Percentiles rank a stretch among this genome's conserved stretches.
phyloP scores from a whole-genome alignment of 2,329 filamentous ascomycete species.

The Penicillium sp. region DNA sequence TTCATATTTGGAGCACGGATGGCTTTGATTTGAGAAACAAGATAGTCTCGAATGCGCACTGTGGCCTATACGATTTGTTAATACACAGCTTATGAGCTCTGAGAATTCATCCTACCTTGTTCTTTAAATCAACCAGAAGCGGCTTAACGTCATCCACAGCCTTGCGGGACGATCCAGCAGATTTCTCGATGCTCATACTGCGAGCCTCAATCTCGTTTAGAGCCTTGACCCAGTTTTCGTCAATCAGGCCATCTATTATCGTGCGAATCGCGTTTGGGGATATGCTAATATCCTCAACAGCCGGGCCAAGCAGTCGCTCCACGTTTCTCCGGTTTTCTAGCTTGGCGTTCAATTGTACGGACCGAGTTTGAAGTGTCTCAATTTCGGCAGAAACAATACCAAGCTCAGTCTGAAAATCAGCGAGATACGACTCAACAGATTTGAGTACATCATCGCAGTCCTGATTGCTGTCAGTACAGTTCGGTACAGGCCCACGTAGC shows the following conservation, averaged over 20 bases:
- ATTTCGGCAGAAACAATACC: constrained; percentile 92
- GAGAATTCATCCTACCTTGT: constrained; percentile 56
- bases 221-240: constrained; percentile 81
- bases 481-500: not conserved
- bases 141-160: constrained; percentile 81
- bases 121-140: constrained; percentile 75
- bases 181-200: constrained; percentile 65
- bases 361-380: constrained; percentile 84
- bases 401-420: constrained; percentile 89
- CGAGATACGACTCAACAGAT: constrained; percentile 88
- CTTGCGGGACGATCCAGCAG: constrained; percentile 62
- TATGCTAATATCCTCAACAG: constrained; percentile 88
- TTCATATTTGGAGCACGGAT: constrained; percentile 94
- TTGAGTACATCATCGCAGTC: constrained; percentile 90
- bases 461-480: constrained; percentile 23
- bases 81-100: constrained; percentile 10
- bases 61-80: constrained; percentile 60
- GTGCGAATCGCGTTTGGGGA: constrained; percentile 78
- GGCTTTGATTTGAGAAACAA: constrained; percentile 92
- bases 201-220: constrained; percentile 80
- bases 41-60: constrained; percentile 87
- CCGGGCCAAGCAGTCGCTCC: constrained; percentile 78
- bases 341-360: constrained; percentile 74
- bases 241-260: constrained; percentile 83
- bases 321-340: constrained; percentile 86